Conservation (phyloP, 2,329 filamentous ascomycete genomes). For the Ophiostoma perfectum region DNA sequence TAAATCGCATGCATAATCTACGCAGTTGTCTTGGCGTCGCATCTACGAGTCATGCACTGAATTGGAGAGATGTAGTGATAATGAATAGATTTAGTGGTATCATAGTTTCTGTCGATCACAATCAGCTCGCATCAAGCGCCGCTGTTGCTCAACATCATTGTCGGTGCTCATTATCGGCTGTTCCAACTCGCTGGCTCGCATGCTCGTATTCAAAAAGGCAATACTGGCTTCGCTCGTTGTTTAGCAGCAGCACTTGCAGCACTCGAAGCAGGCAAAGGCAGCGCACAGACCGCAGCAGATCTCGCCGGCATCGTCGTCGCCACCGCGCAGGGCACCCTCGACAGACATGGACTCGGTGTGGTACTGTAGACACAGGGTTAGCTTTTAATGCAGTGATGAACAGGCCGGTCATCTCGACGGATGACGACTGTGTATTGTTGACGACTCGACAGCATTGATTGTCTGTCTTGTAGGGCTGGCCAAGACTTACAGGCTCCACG, state of each 20-base stretch:
- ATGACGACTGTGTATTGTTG: too few species aligned
- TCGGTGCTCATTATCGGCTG: too few species aligned
- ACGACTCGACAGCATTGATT: too few species aligned
- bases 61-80: too few species aligned
- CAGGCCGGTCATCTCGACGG: too few species aligned
- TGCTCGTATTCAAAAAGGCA: too few species aligned
- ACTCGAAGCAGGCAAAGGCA: conserved; percentile 28
- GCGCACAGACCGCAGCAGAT: conserved; percentile 31
- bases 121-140: neutral
- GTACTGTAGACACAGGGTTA: conserved; percentile 14
- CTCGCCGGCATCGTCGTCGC: conserved; percentile 27
- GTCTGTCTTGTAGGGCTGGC: neutral
- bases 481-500: conserved; percentile 29
- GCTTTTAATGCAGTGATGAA: neutral
- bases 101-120: neutral
- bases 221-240: neutral
- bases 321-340: conserved; percentile 28
- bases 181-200: too few species aligned
- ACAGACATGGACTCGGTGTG: conserved; percentile 28
- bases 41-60: too few species aligned
- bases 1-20: too few species aligned
- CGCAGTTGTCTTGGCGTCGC: too few species aligned
- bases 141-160: too few species aligned
- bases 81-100: neutral
- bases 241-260: conserved; percentile 28